Base-by-base conservation (phyloP, 2,329 filamentous ascomycete genomes). In the Periglandula ipomoeae region DNA sequence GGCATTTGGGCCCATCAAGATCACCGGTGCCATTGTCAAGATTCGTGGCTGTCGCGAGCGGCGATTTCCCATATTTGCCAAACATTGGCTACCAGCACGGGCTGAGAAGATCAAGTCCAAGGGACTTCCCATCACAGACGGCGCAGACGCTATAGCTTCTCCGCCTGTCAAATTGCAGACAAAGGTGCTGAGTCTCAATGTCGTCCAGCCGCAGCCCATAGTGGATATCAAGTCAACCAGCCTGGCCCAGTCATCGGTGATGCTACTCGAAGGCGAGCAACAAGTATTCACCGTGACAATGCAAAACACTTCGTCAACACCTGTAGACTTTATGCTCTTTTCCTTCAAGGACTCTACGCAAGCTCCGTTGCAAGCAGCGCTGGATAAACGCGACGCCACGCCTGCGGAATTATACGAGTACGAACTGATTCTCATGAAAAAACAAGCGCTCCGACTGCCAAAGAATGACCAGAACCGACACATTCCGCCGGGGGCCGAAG, bases 341-440 rank as follows among this genome's bases (percentile, higher is more conserved):
- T 90, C 88, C 0, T 95, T 95, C 62, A 84, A 89, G 56, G 89
- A 96, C 67, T 94, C 89, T 1, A 90, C 89, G 0, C 88, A 89
- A 53, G 78, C 76, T 6, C 82, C 87, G 8, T 72, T 95, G 15
- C 87, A 91, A 58, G 73, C 81, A 32, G 87, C 87, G 0, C 72
- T 95, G 41, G 76, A 72, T 47, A 89, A 83, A 58, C 85, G 87
- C 59, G 87, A 94, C 57, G 79, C 90, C 2, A 80, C 85, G 9
- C 79, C 85, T 0, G 80, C 84, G 2, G 89, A 95, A 60, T 69
- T 93, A 5, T 90, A 95, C 61, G 90, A 96, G 62, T 81, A 91
- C 50, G 89, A 95, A 62, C 72, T 89, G 44, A 85, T 90, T 51
- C 71, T 94, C 40, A 81, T 85, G 51, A 83, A 80, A 60, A 85